These are phyloP conservation scores for Phyllosticta citribraziliensis DNA, from an alignment of 2,329 filamentous ascomycete species.

Conservation along the genomic window DNA sequence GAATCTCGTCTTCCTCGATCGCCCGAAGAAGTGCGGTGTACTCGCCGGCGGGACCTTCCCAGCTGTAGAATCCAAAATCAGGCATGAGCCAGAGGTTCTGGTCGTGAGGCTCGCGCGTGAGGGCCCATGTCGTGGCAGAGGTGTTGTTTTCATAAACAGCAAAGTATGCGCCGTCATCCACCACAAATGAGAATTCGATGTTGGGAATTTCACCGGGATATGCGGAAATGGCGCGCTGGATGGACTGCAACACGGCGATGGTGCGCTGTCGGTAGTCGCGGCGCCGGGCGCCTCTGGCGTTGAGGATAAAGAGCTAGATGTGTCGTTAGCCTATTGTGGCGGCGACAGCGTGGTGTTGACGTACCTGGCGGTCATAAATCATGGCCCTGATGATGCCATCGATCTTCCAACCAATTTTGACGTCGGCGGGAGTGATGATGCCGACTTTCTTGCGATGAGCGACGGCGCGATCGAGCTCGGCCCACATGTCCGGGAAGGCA, in stretches of 20 bases:
- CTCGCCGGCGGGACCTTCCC: slow-evolving; percentile 8
- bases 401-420: slow-evolving; percentile 17
- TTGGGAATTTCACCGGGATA: slow-evolving; percentile 40
- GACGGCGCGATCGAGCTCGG: slow-evolving; percentile 17
- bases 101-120: slow-evolving; percentile 6
- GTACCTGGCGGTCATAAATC: slow-evolving; percentile 21
- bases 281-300: slow-evolving; percentile 14
- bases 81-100: slow-evolving; percentile 17
- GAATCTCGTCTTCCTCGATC: background rate
- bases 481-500: slow-evolving; percentile 17
- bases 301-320: slow-evolving; percentile 25
- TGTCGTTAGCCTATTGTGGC: background rate
- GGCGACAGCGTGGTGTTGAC: background rate
- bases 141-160: slow-evolving; percentile 8
- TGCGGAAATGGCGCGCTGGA: slow-evolving; percentile 44
- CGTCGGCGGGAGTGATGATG: slow-evolving; percentile 15
- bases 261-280: slow-evolving; percentile 18
- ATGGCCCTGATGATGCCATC: slow-evolving; percentile 18
- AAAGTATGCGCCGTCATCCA: slow-evolving; percentile 20
- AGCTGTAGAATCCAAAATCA: slow-evolving; percentile 14
- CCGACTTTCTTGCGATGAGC: slow-evolving; percentile 14
- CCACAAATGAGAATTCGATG: slow-evolving; percentile 43
- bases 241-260: slow-evolving; percentile 42
- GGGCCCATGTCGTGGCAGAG: slow-evolving; percentile 5
- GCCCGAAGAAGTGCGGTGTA: slow-evolving; percentile 12